phyloP scores from a whole-genome alignment of 306 rosid genomes.

The Vigna mungo region DNA sequence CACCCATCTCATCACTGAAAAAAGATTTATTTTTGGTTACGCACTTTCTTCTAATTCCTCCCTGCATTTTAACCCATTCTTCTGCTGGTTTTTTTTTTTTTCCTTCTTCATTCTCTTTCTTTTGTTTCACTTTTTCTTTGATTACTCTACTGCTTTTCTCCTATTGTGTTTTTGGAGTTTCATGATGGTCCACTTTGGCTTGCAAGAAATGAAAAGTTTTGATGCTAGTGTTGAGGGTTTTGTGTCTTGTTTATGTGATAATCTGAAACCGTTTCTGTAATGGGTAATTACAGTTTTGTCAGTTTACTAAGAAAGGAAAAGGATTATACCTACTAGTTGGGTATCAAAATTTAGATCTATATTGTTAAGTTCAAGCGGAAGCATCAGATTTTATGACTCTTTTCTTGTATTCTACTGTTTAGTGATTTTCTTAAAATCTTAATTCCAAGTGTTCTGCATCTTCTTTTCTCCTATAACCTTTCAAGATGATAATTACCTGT shows the following conservation, averaged over 20 bases:
- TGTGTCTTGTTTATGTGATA: background rate
- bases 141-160: conserved; percentile 19
- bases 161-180: conserved; percentile 29
- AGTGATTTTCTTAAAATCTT: conserved; percentile 22
- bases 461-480: conserved; percentile 16
- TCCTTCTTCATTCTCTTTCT: conserved; percentile 1
- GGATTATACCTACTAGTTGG: conserved; percentile 10
- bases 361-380: conserved; percentile 8
- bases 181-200: conserved; percentile 38
- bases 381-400: conserved; percentile 26
- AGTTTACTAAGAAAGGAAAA: background rate
- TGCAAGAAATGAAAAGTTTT: background rate
- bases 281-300: conserved; percentile 25
- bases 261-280: conserved; percentile 8
- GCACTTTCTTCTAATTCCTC: conserved; percentile 23
- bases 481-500: background rate
- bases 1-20: conserved; percentile 35
- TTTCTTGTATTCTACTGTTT: background rate
- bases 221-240: conserved; percentile 33
- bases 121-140: background rate
- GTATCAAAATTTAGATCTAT: conserved; percentile 44
- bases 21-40: conserved; percentile 32
- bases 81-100: background rate
- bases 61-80: conserved; percentile 42
- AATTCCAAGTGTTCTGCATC: conserved; percentile 18